Evolutionary conservation across 441 rosid genomes (phyloP).

Genomic region (Croton laevigatus): DNA sequence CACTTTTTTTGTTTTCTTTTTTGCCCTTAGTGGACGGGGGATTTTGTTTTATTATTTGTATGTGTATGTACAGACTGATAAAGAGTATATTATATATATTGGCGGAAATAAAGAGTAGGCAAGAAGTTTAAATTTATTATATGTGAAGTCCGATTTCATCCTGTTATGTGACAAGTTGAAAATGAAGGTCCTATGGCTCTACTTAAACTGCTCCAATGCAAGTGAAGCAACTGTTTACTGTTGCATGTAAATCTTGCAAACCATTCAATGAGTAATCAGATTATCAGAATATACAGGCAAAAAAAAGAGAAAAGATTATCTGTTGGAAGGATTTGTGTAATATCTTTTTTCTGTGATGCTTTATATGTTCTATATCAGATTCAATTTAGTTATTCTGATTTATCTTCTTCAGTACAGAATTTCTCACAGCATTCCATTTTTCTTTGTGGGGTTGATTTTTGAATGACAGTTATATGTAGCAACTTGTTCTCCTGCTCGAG

Average conservation of each 20-base stretch:
- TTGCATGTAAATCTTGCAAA: no score
- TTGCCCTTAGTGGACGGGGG: no score
- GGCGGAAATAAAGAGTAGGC: background rate
- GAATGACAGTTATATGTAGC: slow-evolving; percentile 76
- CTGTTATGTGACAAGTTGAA: background rate
- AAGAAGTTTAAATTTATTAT: background rate
- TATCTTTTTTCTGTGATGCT: background rate
- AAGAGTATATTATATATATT: background rate
- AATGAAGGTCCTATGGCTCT: background rate
- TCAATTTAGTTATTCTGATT: background rate
- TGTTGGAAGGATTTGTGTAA: background rate
- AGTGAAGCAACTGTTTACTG: no score
- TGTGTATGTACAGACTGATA: background rate
- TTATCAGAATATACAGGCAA: background rate
- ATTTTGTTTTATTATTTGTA: background rate
- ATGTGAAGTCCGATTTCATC: no score
- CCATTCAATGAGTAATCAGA: background rate
- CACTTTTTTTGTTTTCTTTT: background rate
- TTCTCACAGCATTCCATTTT: slow-evolving; percentile 10
- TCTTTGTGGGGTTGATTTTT: slow-evolving; percentile 5
- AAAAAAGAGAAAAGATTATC: no score
- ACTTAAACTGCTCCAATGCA: background rate
- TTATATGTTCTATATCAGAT: background rate
- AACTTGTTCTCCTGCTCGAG: slow-evolving; percentile 94
- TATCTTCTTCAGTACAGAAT: background rate